Conservation (phyloP, 164 flowering plant genomes). For the Aristolochia fimbriata region DNA sequence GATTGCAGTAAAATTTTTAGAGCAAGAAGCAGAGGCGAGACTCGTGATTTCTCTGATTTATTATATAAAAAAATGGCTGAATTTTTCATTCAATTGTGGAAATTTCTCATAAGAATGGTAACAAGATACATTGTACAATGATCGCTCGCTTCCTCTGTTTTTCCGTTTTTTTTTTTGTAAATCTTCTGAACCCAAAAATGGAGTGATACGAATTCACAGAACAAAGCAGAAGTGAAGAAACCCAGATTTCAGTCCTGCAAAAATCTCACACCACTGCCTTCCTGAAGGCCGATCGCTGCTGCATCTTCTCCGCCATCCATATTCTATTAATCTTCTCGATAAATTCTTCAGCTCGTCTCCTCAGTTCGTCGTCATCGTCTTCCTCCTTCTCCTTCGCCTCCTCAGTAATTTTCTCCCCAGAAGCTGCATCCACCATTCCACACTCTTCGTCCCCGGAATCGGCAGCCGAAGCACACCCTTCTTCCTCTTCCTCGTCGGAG, state of each 20-base stretch:
- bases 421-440: not conserved
- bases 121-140: not conserved
- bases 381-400: slow-evolving; percentile 1
- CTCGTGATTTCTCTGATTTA: no score
- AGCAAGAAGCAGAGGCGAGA: no score
- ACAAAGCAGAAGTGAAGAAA: not conserved
- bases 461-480: not conserved
- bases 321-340: slow-evolving; percentile 40
- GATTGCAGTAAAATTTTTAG: no score
- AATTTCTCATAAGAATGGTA: not conserved
- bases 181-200: slow-evolving; percentile 1
- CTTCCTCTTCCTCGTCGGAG: not conserved
- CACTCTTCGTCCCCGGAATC: no score
- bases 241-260: no score
- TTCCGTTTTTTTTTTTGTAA: not conserved
- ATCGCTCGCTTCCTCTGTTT: not conserved
- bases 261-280: no score
- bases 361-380: slow-evolving; percentile 33
- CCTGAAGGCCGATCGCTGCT: not conserved
- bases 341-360: slow-evolving; percentile 48
- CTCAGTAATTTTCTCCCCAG: slow-evolving; percentile 2
- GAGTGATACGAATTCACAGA: not conserved
- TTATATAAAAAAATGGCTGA: no score
- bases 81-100: no score
- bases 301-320: slow-evolving; percentile 37